Percentiles rank a stretch among this genome's conserved stretches.
These are phyloP conservation scores for Kodamaea alishanica DNA, from an alignment of 1,139 yeast species.

Conservation along the genomic window DNA sequence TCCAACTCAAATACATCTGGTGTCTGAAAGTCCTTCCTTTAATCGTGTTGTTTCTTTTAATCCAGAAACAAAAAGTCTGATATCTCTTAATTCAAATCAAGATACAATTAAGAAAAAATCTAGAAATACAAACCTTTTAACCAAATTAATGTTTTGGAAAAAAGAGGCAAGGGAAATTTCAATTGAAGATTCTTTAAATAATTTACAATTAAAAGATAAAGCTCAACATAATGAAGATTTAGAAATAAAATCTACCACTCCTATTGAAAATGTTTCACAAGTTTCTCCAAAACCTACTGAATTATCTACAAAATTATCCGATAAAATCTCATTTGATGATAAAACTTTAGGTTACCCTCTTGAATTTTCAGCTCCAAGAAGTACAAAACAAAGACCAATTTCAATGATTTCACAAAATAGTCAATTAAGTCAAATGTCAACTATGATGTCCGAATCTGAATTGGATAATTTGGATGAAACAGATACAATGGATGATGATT, in stretches of 20 bases:
- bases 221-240: constrained; percentile 4
- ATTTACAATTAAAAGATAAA: constrained; percentile 5
- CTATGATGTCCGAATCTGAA: constrained; percentile 47
- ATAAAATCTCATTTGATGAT: constrained; percentile 3
- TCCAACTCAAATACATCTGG: constrained; percentile 5
- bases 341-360: background rate
- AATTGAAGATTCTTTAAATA: constrained; percentile 7
- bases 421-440: constrained; percentile 55
- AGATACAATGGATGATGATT: constrained; percentile 45
- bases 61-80: constrained; percentile 25
- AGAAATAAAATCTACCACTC: constrained; percentile 6
- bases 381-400: constrained; percentile 49
- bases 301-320: constrained; percentile 1
- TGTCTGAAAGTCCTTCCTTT: too few species aligned
- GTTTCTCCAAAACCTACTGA: constrained; percentile 4
- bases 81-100: constrained; percentile 6
- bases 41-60: constrained; percentile 30
- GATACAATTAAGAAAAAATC: constrained; percentile 14
- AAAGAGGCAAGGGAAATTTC: constrained; percentile 15
- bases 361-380: constrained; percentile 4
- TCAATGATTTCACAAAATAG: constrained; percentile 66
- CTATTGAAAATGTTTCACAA: constrained; percentile 1
- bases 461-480: constrained; percentile 42
- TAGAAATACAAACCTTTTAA: constrained; percentile 27
- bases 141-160: constrained; percentile 45